Percentiles rank a stretch among this genome's conserved stretches.
Evolutionary conservation across 2,329 filamentous ascomycete genomes (phyloP).

Genomic region (Talaromyces rugulosus): DNA sequence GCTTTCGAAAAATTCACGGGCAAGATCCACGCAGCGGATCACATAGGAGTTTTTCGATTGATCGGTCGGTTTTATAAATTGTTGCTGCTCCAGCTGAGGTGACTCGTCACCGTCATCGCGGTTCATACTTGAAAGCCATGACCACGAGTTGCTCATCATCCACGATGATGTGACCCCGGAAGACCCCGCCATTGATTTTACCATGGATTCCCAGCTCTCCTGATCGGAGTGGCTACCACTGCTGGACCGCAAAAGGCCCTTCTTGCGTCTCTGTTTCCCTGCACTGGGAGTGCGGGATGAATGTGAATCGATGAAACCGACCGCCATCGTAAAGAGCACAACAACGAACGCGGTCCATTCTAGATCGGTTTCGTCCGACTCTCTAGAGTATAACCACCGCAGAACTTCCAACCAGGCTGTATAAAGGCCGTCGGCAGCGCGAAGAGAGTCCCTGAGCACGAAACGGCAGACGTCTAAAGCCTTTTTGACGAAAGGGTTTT

Average conservation of each 20-base stretch:
- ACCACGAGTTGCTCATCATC: constrained; percentile 62
- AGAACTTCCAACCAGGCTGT: constrained; percentile 70
- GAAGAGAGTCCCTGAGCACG: constrained; percentile 55
- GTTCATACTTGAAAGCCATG: constrained; percentile 64
- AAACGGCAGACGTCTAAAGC: constrained; percentile 61
- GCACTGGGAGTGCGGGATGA: constrained; percentile 29
- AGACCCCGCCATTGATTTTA: constrained; percentile 41
- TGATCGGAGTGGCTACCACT: constrained; percentile 44
- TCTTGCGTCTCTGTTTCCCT: constrained; percentile 37
- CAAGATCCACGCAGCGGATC: constrained; percentile 50
- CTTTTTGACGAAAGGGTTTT: constrained; percentile 57
- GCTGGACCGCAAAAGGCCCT: constrained; percentile 45
- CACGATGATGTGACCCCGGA: constrained; percentile 38
- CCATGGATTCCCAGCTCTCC: constrained; percentile 48
- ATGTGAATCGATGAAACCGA: constrained; percentile 51
- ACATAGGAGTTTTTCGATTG: constrained; percentile 41
- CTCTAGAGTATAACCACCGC: constrained; percentile 59
- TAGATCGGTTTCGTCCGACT: constrained; percentile 45
- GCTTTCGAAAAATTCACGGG: constrained; percentile 63
- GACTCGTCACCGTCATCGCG: constrained; percentile 26
- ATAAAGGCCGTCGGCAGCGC: constrained; percentile 57
- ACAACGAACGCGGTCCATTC: constrained; percentile 70
- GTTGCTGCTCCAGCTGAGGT: constrained; percentile 20
- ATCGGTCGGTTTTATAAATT: constrained; percentile 21
- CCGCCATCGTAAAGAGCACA: constrained; percentile 60